A percentile compares a stretch with the other conserved stretches of the same genome.
Evolutionary conservation across 805 yeast species (phyloP).

Genomic region (Blastobotrys peoriensis): DNA sequence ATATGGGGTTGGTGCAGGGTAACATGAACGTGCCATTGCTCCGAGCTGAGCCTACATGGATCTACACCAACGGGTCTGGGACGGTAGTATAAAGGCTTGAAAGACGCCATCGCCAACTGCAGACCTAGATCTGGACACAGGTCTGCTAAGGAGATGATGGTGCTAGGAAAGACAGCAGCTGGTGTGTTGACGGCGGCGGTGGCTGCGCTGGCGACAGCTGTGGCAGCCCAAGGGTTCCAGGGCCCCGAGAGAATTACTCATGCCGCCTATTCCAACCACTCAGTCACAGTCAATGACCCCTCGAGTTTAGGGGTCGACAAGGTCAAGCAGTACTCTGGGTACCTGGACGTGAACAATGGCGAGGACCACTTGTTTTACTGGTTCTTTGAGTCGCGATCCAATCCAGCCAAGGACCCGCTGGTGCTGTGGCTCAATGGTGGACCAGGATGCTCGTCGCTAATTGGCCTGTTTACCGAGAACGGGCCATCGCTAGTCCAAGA

Average conservation of each 20-base stretch:
- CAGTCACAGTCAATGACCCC: neutral
- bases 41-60: no score
- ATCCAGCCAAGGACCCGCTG: conserved; percentile 65
- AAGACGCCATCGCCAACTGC: no score
- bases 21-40: no score
- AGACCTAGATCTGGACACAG: neutral
- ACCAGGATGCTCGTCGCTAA: conserved; percentile 77
- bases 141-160: neutral
- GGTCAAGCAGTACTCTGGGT: conserved; percentile 74
- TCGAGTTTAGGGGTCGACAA: conserved; percentile 56
- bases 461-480: conserved; percentile 72
- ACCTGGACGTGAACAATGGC: conserved; percentile 70
- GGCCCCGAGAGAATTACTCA: no score
- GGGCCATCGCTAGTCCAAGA: conserved; percentile 65
- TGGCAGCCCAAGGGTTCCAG: no score
- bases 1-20: no score
- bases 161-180: neutral
- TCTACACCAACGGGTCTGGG: no score
- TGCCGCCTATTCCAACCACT: neutral
- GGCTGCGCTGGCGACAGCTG: neutral
- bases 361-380: conserved; percentile 66
- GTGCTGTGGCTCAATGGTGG: conserved; percentile 83
- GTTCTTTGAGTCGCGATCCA: conserved; percentile 79
- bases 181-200: neutral
- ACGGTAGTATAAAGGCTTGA: no score